These are phyloP conservation scores for Cyberlindnera maclurae DNA, from an alignment of 805 yeast species.

Conservation along the genomic window DNA sequence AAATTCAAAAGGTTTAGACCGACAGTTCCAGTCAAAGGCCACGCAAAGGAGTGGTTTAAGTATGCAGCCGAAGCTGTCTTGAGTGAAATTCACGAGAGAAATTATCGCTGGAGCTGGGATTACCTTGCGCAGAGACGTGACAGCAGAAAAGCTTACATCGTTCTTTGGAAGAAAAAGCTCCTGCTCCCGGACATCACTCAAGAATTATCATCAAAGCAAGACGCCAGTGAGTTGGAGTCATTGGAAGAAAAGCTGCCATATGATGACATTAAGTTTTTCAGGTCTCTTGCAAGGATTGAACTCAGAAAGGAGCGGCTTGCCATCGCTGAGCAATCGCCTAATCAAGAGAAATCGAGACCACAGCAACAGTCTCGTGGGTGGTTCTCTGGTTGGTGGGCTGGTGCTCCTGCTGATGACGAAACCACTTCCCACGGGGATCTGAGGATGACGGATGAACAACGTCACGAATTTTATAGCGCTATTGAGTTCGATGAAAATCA, in stretches of 20 bases:
- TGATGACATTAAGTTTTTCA: slow-evolving; percentile 80
- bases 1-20: slow-evolving; percentile 74
- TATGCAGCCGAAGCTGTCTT: slow-evolving; percentile 75
- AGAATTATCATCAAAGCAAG: slow-evolving; percentile 28
- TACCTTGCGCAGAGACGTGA: slow-evolving; percentile 64
- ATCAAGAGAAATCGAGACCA: slow-evolving; percentile 2
- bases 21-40: slow-evolving; percentile 36
- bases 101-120: slow-evolving; percentile 86
- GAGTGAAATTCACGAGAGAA: slow-evolving; percentile 73
- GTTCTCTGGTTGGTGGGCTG: slow-evolving; percentile 61
- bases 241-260: slow-evolving; percentile 56
- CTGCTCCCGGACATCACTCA: slow-evolving; percentile 26
- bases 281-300: slow-evolving; percentile 70
- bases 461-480: slow-evolving; percentile 84
- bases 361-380: slow-evolving; percentile 40
- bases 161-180: slow-evolving; percentile 59
- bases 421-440: slow-evolving; percentile 30
- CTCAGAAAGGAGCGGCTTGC: slow-evolving; percentile 46
- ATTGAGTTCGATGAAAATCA: slow-evolving; percentile 79
- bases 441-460: slow-evolving; percentile 75
- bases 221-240: slow-evolving; percentile 34
- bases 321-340: slow-evolving; percentile 12
- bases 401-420: slow-evolving; percentile 16
- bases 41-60: slow-evolving; percentile 74
- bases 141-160: slow-evolving; percentile 59